Evolutionary conservation across 345 rosid genomes (phyloP), one percentile per base, ranked within the genome.

Genomic region (Syzygium aromaticum): DNA sequence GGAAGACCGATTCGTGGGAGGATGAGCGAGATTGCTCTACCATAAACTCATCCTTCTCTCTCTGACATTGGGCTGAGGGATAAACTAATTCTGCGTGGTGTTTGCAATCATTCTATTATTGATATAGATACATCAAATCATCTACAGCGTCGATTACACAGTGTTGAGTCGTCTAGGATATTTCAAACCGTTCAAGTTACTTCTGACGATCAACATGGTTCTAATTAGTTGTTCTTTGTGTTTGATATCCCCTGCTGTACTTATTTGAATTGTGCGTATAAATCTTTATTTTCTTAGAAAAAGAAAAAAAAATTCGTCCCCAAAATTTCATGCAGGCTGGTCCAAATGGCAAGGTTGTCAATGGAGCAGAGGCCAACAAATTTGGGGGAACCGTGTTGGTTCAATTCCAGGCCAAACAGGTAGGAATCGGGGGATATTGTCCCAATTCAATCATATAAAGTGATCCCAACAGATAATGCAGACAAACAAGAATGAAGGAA

Each of bases 1-100:
- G 33, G 73, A 17, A 1, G 19, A n/a, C 73, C 8, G 0, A 11
- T 27, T 59, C 3, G 0, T 12, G 3, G 64, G 11, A 38, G 46
- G 46, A 33, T 0, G 0, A 33, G 46, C 2, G 1, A 67, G 46
- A 33, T 19, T 8, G 3, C 43, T 67, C 78, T 30, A 67, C 43
- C 78, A 67, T 30, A 17, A 30, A 17, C 21, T 2, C 13, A 0
- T 67, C 78, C 78, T 67, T 8, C 78, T 67, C 23, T 67, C 78
- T 67, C 1, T n/a, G 12, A 30, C 43, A 64, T 30, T 8, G 10
- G 10, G 16, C 16, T 17, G 77, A 33, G 30, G 22, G 77, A 64
- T 64, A 3, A 8, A 54, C 23, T 8, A 54, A 21, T 8, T 54
- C 56, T 7, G 25, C 23, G 2, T 54, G 25, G 57, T 11, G 11